Evolutionary conservation across 352 stramenopile genomes (phyloP).

Genomic region (Phytopythium delawarense): DNA sequence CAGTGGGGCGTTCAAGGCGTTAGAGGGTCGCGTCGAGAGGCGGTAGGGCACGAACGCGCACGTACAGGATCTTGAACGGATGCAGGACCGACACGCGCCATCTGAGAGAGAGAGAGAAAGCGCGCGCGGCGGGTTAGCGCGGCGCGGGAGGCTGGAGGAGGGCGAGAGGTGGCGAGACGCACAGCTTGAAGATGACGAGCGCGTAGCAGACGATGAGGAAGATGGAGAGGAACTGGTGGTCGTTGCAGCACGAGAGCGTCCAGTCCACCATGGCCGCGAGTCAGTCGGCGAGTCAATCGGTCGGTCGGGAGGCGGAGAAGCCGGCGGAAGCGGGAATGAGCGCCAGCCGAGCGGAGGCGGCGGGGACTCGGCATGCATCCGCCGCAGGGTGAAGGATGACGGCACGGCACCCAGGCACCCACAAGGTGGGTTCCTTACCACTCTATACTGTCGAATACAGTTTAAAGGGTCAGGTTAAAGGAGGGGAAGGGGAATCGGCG

Average conservation of each 20-base stretch:
- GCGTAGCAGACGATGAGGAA: slow-evolving; percentile 87
- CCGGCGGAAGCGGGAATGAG: not conserved
- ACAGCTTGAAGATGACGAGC: slow-evolving; percentile 87
- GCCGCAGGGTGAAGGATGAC: not conserved
- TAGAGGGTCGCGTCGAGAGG: slow-evolving; percentile 6
- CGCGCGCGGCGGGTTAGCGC: not conserved
- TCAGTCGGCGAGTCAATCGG: not conserved
- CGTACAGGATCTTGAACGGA: slow-evolving; percentile 88
- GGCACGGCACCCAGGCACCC: not conserved
- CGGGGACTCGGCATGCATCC: not conserved
- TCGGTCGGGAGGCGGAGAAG: not conserved
- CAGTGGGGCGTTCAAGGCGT: not conserved
- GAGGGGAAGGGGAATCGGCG: not conserved
- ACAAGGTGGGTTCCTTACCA: not conserved
- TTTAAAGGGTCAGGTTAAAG: not conserved
- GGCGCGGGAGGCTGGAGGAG: not conserved
- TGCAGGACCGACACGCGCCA: slow-evolving; percentile 84
- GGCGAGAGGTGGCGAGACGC: slow-evolving; percentile 1
- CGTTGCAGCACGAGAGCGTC: slow-evolving; percentile 84
- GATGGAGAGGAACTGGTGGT: slow-evolving; percentile 82
- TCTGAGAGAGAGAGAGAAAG: slow-evolving; percentile 25
- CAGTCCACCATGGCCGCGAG: slow-evolving; percentile 31
- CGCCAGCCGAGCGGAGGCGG: not conserved
- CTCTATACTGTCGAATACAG: not conserved
- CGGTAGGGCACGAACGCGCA: not conserved